These are phyloP conservation scores for Aspergillus novofumigatus DNA, from an alignment of 2,329 filamentous ascomycete species.

Conservation along the genomic window DNA sequence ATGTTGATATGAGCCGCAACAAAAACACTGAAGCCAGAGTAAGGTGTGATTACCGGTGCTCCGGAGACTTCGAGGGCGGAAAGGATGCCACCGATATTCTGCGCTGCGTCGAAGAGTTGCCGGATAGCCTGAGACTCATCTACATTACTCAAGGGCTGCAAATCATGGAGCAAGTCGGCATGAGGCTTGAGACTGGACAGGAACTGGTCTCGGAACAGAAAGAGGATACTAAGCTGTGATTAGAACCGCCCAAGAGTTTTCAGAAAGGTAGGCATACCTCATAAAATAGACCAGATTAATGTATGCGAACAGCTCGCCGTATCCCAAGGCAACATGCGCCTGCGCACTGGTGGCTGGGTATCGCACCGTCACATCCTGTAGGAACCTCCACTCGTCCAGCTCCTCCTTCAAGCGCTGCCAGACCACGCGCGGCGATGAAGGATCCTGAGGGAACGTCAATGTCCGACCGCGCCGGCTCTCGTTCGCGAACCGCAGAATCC, in stretches of 20 bases:
- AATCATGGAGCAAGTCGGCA: slow-evolving; percentile 18
- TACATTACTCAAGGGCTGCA: slow-evolving; percentile 9
- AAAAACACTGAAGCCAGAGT: slow-evolving; percentile 36
- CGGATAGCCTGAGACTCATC: slow-evolving; percentile 21
- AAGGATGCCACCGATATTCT: slow-evolving; percentile 29
- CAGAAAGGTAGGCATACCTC: slow-evolving; percentile 22
- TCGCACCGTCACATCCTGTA: slow-evolving; percentile 31
- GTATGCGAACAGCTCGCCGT: slow-evolving; percentile 36
- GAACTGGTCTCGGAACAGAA: slow-evolving; percentile 32
- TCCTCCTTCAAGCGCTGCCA: slow-evolving; percentile 31
- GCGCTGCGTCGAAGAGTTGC: slow-evolving; percentile 30
- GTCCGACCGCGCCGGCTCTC: slow-evolving; percentile 30
- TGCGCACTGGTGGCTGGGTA: slow-evolving; percentile 33
- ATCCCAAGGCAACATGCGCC: slow-evolving; percentile 33
- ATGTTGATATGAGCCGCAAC: slow-evolving; percentile 37
- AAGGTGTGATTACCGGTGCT: slow-evolving; percentile 33
- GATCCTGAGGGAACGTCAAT: slow-evolving; percentile 9
- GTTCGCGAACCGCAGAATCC: slow-evolving; percentile 34
- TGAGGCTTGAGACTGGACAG: slow-evolving; percentile 28
- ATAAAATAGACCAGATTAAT: slow-evolving; percentile 37
- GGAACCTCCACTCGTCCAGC: slow-evolving; percentile 32
- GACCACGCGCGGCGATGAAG: slow-evolving; percentile 16
- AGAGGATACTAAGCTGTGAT: slow-evolving; percentile 24
- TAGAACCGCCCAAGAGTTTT: not conserved
- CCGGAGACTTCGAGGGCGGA: slow-evolving; percentile 28